Evolutionary conservation across 768 basidiomycete species (phyloP), one percentile per base, ranked within the genome.

Genomic region (Fomitopsis pulvina): DNA sequence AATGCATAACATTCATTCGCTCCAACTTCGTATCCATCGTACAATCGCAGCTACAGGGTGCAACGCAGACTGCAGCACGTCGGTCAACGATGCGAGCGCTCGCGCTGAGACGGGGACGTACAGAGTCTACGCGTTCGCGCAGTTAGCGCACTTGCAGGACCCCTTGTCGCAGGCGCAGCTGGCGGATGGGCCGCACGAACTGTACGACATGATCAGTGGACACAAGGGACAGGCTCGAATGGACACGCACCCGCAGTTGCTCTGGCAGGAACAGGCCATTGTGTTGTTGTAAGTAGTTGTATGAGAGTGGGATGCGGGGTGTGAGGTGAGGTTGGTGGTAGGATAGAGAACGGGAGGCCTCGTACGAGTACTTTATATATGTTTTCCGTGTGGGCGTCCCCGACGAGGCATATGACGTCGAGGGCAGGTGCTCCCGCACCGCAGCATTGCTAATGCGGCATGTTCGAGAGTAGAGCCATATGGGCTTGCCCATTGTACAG

Each of bases 191-290:
- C 64, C 63, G 44, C 67, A 70, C 26, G 62, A 53, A 24, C 68
- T 70, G 41, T 11, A 16, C 18, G 16, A 3, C 14, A 40, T 27
- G 43, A 52, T 46, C 12, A 47, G 22, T 0, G 18, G 1, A 9
- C 14, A 21, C 7, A 16, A 29, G 2, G 24, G 18, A 6, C 20
- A 26, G 12, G 12, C 9, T 21, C 6, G n/a, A 45, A 5, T n/a
- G 20, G 26, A 24, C 4, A 54, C 66, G 20, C 38, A 66, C 66
- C 49, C 40, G 61, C 66, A 68, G 39, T 51, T 29, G 45, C 32
- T 59, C 54, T 59, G 56, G 52, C 67, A 68, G 25, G 61, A 60
- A 49, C 67, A 68, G 5, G 57, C 59, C 66, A 66, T 67, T 21
- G 4, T 44, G 43, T 26, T 28, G 39, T n/a, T n/a, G n/a, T n/a